Conservation (phyloP, 2,329 filamentous ascomycete genomes). For the Lizonia empirigonia region DNA sequence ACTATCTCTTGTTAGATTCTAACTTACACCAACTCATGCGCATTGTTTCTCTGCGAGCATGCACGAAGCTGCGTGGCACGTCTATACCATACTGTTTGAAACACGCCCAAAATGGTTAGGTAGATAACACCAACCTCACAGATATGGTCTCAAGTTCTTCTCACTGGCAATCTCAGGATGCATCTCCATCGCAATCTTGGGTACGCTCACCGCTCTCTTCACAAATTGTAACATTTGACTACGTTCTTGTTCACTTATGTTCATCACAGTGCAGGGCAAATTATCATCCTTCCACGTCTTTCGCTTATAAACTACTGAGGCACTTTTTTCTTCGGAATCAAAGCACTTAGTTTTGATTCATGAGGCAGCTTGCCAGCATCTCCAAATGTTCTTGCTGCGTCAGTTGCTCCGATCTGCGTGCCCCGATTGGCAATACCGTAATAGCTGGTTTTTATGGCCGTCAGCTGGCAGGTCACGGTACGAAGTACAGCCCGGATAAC, state of each 20-base stretch:
- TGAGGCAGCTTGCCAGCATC: too few relatives aligned
- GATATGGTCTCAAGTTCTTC: slow-evolving; percentile 13
- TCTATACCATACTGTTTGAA: slow-evolving; percentile 13
- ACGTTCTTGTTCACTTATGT: background rate
- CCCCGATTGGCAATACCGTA: too few relatives aligned
- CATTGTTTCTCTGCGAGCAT: background rate
- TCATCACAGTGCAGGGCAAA: background rate
- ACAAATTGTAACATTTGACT: background rate
- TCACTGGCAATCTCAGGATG: background rate
- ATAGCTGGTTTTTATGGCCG: too few relatives aligned
- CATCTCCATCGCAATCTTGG: background rate
- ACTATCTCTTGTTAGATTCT: background rate
- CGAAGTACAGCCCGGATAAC: too few relatives aligned
- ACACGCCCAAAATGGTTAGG: too few relatives aligned
- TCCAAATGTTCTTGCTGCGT: too few relatives aligned
- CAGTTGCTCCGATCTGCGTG: too few relatives aligned
- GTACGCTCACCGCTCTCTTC: background rate
- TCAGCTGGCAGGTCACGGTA: too few relatives aligned
- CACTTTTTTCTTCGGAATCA: too few relatives aligned
- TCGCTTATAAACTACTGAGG: too few relatives aligned
- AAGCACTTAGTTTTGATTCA: too few relatives aligned
- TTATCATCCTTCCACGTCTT: too few relatives aligned
- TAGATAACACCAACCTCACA: slow-evolving; percentile 10
- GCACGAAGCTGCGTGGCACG: slow-evolving; percentile 5
- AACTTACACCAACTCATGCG: background rate